Base-by-base conservation (phyloP, 208 protist species). In the Naegleria gruberi region DNA sequence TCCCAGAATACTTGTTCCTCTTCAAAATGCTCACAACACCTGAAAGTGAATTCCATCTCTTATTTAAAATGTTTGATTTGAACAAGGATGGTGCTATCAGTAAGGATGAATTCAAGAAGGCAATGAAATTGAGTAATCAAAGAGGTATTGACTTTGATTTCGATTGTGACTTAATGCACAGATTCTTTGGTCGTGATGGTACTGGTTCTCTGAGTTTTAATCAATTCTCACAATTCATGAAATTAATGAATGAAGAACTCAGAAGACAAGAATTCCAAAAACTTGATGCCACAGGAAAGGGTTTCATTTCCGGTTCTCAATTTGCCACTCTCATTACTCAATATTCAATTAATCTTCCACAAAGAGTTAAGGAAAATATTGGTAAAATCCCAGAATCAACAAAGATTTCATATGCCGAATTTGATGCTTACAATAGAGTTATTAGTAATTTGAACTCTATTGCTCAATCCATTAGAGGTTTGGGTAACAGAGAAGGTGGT, bases 11-110 rank as follows among this genome's bases (percentile, higher is more conserved):
- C 30, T 2, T 91, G 19, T 81, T 91, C 12, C 34, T 91, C 3
- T 82, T 91, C 42, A 89, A 55, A 44, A 44, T 91, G 6, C 51
- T 91, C 6, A 88, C 90, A 0, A 91, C 55, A 43, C 90, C 90
- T 30, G 82, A 89, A 42, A 89, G 15, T 77, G 82, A 89, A 23
- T 88, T 90, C 37, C 41, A 91, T 12, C 40, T 91, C 10, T 40
- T 87, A 4, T 91, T 91, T 37, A 77, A 37, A 42, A 90, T 91
- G 90, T 91, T 91, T 83, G 90, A 91, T 83, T n/a, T 46, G 34
- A 8, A 91, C 19, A 65, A 82, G 4, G 40, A 89, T 45, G 90
- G 90, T 5, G 44, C 37, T 37, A 83, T 91, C 34, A 46, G 8
- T 12, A 77, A 42, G 37, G 82, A 91, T 26, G 90, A 90, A 19